Evolutionary conservation across 306 rosid genomes (phyloP), one percentile per base, ranked within the genome.

Genomic region (Acacia acuminata): DNA sequence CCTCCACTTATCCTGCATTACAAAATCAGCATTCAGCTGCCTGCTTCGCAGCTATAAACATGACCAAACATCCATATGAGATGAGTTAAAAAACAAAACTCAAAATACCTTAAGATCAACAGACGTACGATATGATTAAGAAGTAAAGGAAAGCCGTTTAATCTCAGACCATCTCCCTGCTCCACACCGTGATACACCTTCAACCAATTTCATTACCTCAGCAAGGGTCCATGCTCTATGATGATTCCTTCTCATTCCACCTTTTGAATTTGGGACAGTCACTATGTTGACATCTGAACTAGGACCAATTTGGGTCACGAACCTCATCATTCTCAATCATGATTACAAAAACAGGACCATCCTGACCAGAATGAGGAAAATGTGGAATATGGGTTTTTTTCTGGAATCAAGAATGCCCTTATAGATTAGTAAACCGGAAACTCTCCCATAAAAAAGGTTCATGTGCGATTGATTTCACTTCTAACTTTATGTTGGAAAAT

Each of bases 151-250:
- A 55, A 91, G 97, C 12, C 91, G 92, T 87, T 94, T 96, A 74
- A 96, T 96, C 90, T 96, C 99, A 71, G 99, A 96, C 99, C 99
- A 96, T 83, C 94, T 87, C 79, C 99, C 99, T 72, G 99, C 91
- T 27, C 99, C 99, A 79, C 94, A 94, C 82, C 84, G 88, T 1
- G 98, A 89, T 43, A 96, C 99, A 32, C 99, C 99, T 42, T 96
- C 99, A 2, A 96, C 94, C 79, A 96, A 86, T 84, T 96, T 92
- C 82, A 84, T 87, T 20, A 96, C 98, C 85, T 96, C 99, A 51
- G 75, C 94, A 79, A 91, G 94, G 85, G 98, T 91, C 98, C 99
- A 96, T 43, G 97, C 97, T 40, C 99, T 91, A 79, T 96, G 98
- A 82, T 96, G 99, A 74, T 96, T 96, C 87, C 99, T 87, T 85